phyloP scores from a whole-genome alignment of 305 asterid species.

The Petunia hybrid region DNA sequence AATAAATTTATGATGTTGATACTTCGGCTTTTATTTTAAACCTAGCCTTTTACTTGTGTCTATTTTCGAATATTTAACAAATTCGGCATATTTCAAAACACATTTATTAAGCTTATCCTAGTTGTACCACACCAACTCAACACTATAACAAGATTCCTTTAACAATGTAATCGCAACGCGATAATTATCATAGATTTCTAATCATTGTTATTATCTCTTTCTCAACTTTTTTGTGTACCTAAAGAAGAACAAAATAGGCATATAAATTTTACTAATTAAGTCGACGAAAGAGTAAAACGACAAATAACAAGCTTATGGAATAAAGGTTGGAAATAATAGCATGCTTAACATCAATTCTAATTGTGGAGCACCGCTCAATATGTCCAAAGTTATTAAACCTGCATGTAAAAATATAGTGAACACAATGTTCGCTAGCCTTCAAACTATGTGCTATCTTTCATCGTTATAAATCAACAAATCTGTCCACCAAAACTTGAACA shows the following conservation, averaged over 20 bases:
- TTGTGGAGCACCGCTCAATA: not conserved
- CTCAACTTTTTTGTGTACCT: slow-evolving; percentile 13
- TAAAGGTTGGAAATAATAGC: slow-evolving; percentile 28
- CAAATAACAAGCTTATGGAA: slow-evolving; percentile 9
- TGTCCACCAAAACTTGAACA: too few relatives aligned
- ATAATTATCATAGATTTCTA: slow-evolving; percentile 48
- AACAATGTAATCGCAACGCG: slow-evolving; percentile 43
- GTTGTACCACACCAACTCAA: slow-evolving; percentile 39
- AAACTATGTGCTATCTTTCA: too few relatives aligned
- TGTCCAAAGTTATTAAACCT: not conserved
- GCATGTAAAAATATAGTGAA: too few relatives aligned
- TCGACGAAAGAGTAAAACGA: slow-evolving; percentile 17
- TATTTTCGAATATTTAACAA: not conserved
- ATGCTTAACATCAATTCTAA: slow-evolving; percentile 31
- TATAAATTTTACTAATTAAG: slow-evolving; percentile 28
- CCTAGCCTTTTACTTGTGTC: not conserved
- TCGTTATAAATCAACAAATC: too few relatives aligned
- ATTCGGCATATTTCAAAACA: not conserved
- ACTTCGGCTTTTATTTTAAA: not conserved
- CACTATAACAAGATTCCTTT: slow-evolving; percentile 33
- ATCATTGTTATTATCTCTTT: slow-evolving; percentile 41
- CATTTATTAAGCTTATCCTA: slow-evolving; percentile 7
- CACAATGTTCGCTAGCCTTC: too few relatives aligned
- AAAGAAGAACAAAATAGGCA: not conserved
- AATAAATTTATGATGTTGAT: too few relatives aligned